Base-by-base conservation (phyloP, 169 alveolate genomes). In the Plasmodium knowlesi region DNA sequence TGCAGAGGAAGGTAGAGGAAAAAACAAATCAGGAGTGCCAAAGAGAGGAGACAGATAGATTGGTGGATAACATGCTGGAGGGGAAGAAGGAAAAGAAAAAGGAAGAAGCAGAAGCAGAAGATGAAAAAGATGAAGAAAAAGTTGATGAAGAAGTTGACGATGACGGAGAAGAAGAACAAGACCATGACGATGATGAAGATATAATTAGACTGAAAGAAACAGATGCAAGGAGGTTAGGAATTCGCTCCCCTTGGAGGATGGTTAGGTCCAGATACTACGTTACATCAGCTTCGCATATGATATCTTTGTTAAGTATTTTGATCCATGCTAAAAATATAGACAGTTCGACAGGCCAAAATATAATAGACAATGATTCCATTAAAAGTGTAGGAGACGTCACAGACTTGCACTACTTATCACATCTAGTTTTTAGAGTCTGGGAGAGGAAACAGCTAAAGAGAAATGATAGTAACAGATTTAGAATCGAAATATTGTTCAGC, bases 201-300 rank as follows among this genome's bases (percentile, higher is more conserved):
- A 94, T 95, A 80, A 95, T 96, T 25, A 67, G 97, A 14, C 96
- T 97, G 78, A 94, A 95, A 84, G 97, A 95, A 82, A 97, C 96
- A 39, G 98, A 97, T 70, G 98, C 98, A n/a, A 85, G 96, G 37
- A 92, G 96, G 34, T 74, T 96, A 88, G 98, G 98, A 76, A 96
- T 97, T 61, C 95, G 96, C 19, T 92, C 97, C 30, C 98, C 98
- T 10, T 96, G 98, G 97, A 96, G 98, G 34, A 96, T 96, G 96
- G 98, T 98, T 74, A 96, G 98, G 19, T 96, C 98, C 46, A 92
- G 99, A 28, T 97, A 96, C 95, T 98, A 98, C 93, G 98, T 97
- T 12, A 97, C 99, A 5, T 97, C 98, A 19, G 98, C 99, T 19
- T 96, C 98, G 2, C 98, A 97, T 82, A 92, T 98, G 92, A 94